phyloP scores from a whole-genome alignment of 768 basidiomycete species.

The Tremella yokohamensis region DNA sequence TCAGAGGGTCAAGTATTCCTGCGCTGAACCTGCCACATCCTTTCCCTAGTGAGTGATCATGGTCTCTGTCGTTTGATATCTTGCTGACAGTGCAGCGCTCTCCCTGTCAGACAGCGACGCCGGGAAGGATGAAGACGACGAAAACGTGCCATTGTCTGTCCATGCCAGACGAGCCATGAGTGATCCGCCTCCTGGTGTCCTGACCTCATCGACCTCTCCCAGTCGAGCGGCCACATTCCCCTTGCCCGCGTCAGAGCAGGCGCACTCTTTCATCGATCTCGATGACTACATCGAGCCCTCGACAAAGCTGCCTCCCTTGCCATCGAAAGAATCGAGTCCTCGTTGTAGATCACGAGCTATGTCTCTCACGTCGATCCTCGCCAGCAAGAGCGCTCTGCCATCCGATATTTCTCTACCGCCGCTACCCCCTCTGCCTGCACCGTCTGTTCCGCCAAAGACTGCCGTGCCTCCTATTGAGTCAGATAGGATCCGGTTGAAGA shows the following conservation, averaged over 20 bases:
- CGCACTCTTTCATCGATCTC: neutral
- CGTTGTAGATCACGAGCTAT: constrained; percentile 10
- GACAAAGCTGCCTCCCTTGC: neutral
- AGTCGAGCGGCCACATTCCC: neutral
- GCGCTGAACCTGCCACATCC: no score
- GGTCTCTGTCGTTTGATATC: no score
- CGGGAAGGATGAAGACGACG: no score
- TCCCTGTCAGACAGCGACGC: no score
- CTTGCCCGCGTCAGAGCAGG: neutral
- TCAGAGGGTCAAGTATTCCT: no score
- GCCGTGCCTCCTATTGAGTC: constrained; percentile 6
- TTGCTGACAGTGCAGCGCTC: no score
- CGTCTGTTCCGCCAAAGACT: neutral
- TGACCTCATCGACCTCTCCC: neutral
- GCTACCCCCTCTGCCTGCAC: constrained; percentile 10
- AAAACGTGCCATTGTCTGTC: no score
- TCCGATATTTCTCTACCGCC: no score
- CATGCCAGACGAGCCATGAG: neutral
- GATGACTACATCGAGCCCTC: no score
- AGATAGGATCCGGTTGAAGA: constrained; percentile 13
- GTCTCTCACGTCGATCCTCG: constrained; percentile 18
- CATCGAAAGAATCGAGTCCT: constrained; percentile 5
- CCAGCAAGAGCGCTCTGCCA: neutral
- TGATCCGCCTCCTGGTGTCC: neutral
- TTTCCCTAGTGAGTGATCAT: no score